These are phyloP conservation scores for Citrullus amarus DNA, from an alignment of 306 rosid species.

Conservation along the genomic window DNA sequence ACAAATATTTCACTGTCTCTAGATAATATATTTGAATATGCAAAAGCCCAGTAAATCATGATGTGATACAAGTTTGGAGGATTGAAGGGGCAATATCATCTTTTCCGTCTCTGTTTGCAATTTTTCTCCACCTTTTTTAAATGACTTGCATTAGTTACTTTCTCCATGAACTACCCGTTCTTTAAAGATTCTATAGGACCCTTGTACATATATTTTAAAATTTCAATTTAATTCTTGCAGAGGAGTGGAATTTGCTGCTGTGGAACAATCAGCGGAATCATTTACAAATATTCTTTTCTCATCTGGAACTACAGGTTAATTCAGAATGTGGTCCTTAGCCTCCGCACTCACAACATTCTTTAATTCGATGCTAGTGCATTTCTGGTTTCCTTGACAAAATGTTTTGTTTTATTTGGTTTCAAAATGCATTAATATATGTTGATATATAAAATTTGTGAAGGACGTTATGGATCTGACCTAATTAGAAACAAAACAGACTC, in stretches of 20 bases:
- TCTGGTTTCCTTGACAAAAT: background rate
- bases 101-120: background rate
- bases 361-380: background rate
- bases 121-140: background rate
- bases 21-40: background rate
- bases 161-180: background rate
- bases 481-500: background rate
- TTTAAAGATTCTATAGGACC: background rate
- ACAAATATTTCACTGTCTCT: background rate
- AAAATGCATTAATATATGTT: background rate
- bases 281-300: conserved; percentile 75
- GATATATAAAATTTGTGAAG: background rate
- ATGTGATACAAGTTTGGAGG: background rate
- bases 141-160: background rate
- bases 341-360: conserved; percentile 8
- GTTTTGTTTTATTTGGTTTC: background rate
- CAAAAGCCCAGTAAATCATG: background rate
- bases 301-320: conserved; percentile 90
- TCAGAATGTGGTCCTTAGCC: background rate
- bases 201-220: background rate
- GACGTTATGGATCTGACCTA: background rate
- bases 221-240: conserved; percentile 32
- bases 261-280: conserved; percentile 57
- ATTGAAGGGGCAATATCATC: background rate
- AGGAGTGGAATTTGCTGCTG: conserved; percentile 60